Evolutionary conservation across 2,329 filamentous ascomycete genomes (phyloP).

Genomic region (Colletotrichum spaethianum): DNA sequence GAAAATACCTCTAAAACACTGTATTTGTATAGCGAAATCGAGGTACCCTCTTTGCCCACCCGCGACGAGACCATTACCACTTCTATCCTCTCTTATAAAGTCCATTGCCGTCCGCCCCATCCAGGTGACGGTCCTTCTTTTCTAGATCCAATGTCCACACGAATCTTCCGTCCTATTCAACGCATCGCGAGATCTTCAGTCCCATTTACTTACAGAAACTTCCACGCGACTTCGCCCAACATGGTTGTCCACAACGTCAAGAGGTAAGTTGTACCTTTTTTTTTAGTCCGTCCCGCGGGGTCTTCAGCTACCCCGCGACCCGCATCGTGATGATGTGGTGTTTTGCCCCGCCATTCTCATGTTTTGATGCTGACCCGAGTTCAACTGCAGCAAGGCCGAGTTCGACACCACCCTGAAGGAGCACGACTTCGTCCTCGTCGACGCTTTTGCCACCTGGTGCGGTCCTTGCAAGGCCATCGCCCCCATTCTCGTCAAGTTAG

Average conservation of each 20-base stretch:
- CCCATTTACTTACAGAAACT: slow-evolving; percentile 42
- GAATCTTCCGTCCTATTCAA: slow-evolving; percentile 36
- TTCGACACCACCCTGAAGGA: slow-evolving; percentile 69
- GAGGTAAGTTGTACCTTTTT: slow-evolving; percentile 48
- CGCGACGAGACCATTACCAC: background rate
- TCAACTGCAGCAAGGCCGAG: slow-evolving; percentile 65
- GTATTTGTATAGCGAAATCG: background rate
- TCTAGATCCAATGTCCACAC: slow-evolving; percentile 30
- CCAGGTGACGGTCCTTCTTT: background rate
- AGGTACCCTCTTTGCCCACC: background rate
- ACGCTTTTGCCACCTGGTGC: slow-evolving; percentile 93
- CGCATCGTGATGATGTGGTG: background rate
- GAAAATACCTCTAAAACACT: slow-evolving; percentile 10
- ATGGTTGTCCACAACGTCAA: slow-evolving; percentile 62
- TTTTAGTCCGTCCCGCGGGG: background rate
- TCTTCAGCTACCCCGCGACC: background rate
- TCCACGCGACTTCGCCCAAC: slow-evolving; percentile 56
- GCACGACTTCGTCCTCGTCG: slow-evolving; percentile 80
- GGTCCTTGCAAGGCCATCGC: slow-evolving; percentile 94
- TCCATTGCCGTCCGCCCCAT: slow-evolving; percentile 8
- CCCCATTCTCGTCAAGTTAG: slow-evolving; percentile 78
- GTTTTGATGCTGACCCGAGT: background rate
- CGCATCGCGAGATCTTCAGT: slow-evolving; percentile 34
- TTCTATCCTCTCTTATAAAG: slow-evolving; percentile 29
- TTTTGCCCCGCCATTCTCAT: background rate